Evolutionary conservation across 2,329 filamentous ascomycete genomes (phyloP), one percentile per base, ranked within the genome.

Genomic region (Aulographum hederae): DNA sequence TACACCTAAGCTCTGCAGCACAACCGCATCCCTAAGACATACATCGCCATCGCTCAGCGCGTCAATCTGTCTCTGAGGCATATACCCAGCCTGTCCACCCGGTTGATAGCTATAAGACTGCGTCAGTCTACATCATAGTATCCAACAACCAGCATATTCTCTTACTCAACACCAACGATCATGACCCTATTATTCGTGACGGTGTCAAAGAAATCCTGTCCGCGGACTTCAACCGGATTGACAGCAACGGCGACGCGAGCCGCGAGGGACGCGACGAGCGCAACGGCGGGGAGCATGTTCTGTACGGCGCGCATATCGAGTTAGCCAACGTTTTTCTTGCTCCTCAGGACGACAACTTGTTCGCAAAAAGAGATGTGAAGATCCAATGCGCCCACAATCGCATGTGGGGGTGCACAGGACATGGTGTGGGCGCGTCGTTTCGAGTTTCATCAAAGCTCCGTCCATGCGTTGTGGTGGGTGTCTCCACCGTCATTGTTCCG

Each of bases 121-220:
- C n/a, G 62, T 25, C 10, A 12, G 10, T 8, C 21, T 8, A 29
- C 27, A 10, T 29, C 27, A 29, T 14, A 15, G 10, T 11, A 29
- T 25, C 21, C 8, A 8, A 25, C n/a, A 25, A 25, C 21, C 8
- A 25, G 12, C 21, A 10, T 25, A 12, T 12, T 25, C 21, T 55
- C 66, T 58, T n/a, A n/a, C n/a, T 72, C 70, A 36, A 73, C 65
- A 47, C 69, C 69, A 36, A 73, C 54, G 36, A 75, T 63, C 54
- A 71, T 63, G 49, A 74, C 65, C 30, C 70, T 63, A 40, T 68
- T 61, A 34, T 61, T 60, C 13, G 65, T 69, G 33, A 63, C 54
- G 21, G 58, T 60, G 47, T 73, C 65, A 42, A 75, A 59, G 49
- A 75, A 73, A 46, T 74, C 63, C 48, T 67, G 64, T 36, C 68